These are phyloP conservation scores for Backusella liffmaniae DNA, from an alignment of 192 early-diverging fungal species.

Conservation along the genomic window DNA sequence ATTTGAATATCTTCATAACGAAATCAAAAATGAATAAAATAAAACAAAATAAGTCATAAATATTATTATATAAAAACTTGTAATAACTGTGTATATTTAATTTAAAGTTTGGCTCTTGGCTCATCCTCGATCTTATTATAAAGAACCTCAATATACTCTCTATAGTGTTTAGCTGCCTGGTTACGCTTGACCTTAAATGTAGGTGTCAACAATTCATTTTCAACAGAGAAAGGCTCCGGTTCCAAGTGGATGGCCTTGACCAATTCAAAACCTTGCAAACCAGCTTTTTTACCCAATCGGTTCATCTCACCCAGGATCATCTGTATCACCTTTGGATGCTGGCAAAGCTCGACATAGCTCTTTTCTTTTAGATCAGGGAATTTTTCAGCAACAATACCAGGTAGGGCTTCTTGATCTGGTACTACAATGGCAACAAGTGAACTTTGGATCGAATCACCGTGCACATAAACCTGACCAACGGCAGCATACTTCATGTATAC, in stretches of 20 bases:
- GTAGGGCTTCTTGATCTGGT: constrained; percentile 52
- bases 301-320: constrained; percentile 56
- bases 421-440: constrained; percentile 52
- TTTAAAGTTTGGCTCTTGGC: not conserved
- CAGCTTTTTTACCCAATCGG: constrained; percentile 47
- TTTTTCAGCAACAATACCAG: constrained; percentile 43
- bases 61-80: not conserved
- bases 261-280: constrained; percentile 69
- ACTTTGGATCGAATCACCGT: constrained; percentile 50
- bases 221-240: constrained; percentile 71
- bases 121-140: constrained; percentile 4
- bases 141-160: not conserved
- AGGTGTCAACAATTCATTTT: constrained; percentile 86
- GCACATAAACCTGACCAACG: constrained; percentile 51
- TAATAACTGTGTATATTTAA: not conserved
- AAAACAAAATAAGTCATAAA: not conserved
- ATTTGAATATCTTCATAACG: not conserved
- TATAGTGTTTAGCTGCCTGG: constrained; percentile 6
- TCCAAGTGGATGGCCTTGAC: constrained; percentile 73
- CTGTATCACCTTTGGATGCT: constrained; percentile 43
- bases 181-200: constrained; percentile 49
- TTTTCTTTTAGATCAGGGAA: constrained; percentile 18
- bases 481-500: constrained; percentile 43
- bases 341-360: constrained; percentile 50
- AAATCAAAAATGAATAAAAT: not conserved